Evolutionary conservation across 192 early-diverging fungal genomes (phyloP), one percentile per base, ranked within the genome.

Genomic region (Fimicolochytrium jonesii): DNA sequence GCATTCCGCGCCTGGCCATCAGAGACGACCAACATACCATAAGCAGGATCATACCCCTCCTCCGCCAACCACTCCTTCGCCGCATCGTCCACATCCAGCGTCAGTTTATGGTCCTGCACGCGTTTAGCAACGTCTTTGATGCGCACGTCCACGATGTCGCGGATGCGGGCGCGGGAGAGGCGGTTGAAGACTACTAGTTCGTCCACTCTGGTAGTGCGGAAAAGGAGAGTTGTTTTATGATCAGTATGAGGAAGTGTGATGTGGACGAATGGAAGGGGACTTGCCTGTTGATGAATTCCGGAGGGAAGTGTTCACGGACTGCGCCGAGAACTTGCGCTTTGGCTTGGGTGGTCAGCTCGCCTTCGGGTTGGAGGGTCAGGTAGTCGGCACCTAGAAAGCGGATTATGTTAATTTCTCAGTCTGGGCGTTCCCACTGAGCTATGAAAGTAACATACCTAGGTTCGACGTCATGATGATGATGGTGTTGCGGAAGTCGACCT

Each of bases 391-490:
- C 48, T 50, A 25, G 13, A n/a, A n/a, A n/a, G n/a, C n/a, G n/a
- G n/a, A n/a, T n/a, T n/a, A n/a, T n/a, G n/a, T n/a, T n/a, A n/a
- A n/a, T n/a, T n/a, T n/a, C n/a, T n/a, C n/a, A n/a, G n/a, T n/a
- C n/a, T n/a, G n/a, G n/a, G n/a, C n/a, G n/a, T n/a, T n/a, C n/a
- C n/a, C n/a, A n/a, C n/a, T n/a, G n/a, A n/a, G n/a, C n/a, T n/a
- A n/a, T n/a, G n/a, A 30, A 7, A 35, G n/a, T n/a, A 50, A 32
- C 43, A 52, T 64, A 20, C 87, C 88, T 51, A 90, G 76, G 68
- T 91, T 90, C 36, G 81, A 84, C 10, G 92, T 95, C 73, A 95
- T 77, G 51, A 95, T 92, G 31, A 95, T 87, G 32, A 95, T 85
- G 5, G 87, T 86, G 74, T 95, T 93, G 31, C 79, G 82, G 78